Conservation (phyloP, 1,139 yeast genomes). For the Suzukiozyma palmioleophila region DNA sequence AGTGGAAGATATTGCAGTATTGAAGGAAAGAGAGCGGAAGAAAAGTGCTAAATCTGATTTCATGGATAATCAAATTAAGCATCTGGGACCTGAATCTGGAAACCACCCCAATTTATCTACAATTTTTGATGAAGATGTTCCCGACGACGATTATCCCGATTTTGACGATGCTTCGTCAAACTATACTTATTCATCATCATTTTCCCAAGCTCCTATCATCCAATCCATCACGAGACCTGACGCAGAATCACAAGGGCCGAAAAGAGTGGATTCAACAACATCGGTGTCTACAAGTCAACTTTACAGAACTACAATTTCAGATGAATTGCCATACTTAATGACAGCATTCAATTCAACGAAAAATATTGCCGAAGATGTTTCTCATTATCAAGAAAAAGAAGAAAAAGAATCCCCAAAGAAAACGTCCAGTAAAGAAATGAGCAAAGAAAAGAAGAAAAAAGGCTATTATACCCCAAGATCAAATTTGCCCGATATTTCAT, state of each 20-base stretch:
- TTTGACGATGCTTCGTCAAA: conserved; percentile 29
- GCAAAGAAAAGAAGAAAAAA: conserved; percentile 5
- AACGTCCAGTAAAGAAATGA: background rate
- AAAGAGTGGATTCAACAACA: conserved; percentile 26
- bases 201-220: conserved; percentile 33
- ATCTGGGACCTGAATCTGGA: background rate
- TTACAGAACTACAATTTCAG: conserved; percentile 46
- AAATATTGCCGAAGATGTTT: conserved; percentile 46
- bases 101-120: conserved; percentile 1
- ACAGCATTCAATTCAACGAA: conserved; percentile 54
- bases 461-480: conserved; percentile 23
- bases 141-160: conserved; percentile 19
- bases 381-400: conserved; percentile 28
- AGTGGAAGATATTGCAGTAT: conserved; percentile 3
- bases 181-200: conserved; percentile 21
- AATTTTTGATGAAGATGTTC: conserved; percentile 12
- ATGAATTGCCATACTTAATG: conserved; percentile 54
- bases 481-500: conserved; percentile 28
- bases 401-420: conserved; percentile 6
- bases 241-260: conserved; percentile 7
- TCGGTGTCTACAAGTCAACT: conserved; percentile 26
- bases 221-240: conserved; percentile 37
- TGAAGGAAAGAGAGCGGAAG: conserved; percentile 3
- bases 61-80: background rate
- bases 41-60: background rate